Evolutionary conservation across 345 rosid species (phyloP), one percentile per base, ranked within the genome.

Genomic region (Citrus hindsii): DNA sequence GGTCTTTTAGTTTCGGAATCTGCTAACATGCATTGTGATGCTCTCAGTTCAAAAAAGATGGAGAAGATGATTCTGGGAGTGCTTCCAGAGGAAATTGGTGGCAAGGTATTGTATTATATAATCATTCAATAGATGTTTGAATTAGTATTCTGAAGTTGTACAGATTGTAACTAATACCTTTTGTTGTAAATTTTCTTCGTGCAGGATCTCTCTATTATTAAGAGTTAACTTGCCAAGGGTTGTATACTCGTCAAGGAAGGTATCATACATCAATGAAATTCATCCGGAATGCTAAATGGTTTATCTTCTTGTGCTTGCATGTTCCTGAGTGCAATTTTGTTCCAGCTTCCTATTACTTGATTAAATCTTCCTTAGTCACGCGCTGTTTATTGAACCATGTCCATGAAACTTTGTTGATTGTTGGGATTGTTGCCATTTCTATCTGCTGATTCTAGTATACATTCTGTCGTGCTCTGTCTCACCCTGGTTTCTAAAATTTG

Each of bases 1-100:
- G 48, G 24, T 46, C 27, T 25, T 46, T 46, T 12, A 14, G 0
- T 2, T 27, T 46, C 1, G 28, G 64, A 28, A 56, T 56, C 22
- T 59, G 37, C 35, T 65, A 79, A 82, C 42, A 9, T 53, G 33
- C 42, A 25, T 58, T 55, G 19, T 67, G 51, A 42, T 65, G 21
- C 40, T 75, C 46, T 58, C 79, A 93, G 97, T 68, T 79, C 64
- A 90, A 87, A 86, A 89, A 86, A 76, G 97, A 93, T 13, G 86
- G 86, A 9, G 95, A 89, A 82, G 98, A 95, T 83, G 98, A 95
- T 67, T 75, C 95, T 0, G 98, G 89, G 72, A 84, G 85, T 76
- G 98, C 97, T 70, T 89, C 94, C 14, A 92, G 98, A 82, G 98
- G 98, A 79, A 92, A 95, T 69, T 95, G 98, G 98, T 95, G 98